Evolutionary conservation across 805 yeast genomes (phyloP).

Genomic region (Starmerella kuoi): DNA sequence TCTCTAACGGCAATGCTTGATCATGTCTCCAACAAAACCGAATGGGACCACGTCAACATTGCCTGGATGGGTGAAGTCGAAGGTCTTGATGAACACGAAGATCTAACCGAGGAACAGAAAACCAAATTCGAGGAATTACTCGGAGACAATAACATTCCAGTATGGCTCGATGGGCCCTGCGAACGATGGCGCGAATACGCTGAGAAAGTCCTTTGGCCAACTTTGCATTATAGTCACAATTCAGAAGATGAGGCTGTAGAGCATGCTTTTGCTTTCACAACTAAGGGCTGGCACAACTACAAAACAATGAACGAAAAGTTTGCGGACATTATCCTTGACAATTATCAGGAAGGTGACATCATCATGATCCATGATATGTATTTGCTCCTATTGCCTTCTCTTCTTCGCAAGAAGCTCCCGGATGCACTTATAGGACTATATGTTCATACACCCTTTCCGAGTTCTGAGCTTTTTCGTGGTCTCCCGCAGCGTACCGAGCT

Average conservation of each 20-base stretch:
- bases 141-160: constrained; percentile 37
- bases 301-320: constrained; percentile 84
- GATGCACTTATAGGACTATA: constrained; percentile 65
- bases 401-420: constrained; percentile 65
- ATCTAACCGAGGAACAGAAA: constrained; percentile 48
- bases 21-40: constrained; percentile 39
- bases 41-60: constrained; percentile 78
- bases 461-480: constrained; percentile 85
- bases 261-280: constrained; percentile 34
- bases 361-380: constrained; percentile 92
- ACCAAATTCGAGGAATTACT: constrained; percentile 35
- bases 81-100: constrained; percentile 19
- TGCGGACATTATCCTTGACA: constrained; percentile 58
- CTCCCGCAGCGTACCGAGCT: constrained; percentile 70
- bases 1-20: constrained; percentile 69
- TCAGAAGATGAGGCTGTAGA: constrained; percentile 14
- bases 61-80: constrained; percentile 93
- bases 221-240: constrained; percentile 75
- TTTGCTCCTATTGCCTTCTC: constrained; percentile 65
- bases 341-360: constrained; percentile 78
- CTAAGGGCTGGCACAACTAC: constrained; percentile 73
- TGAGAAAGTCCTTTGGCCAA: constrained; percentile 86
- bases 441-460: constrained; percentile 87
- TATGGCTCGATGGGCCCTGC: constrained; percentile 73
- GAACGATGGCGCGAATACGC: constrained; percentile 80